Evolutionary conservation across 805 yeast species (phyloP).

Genomic region (Scheffersomyces stipitis): DNA sequence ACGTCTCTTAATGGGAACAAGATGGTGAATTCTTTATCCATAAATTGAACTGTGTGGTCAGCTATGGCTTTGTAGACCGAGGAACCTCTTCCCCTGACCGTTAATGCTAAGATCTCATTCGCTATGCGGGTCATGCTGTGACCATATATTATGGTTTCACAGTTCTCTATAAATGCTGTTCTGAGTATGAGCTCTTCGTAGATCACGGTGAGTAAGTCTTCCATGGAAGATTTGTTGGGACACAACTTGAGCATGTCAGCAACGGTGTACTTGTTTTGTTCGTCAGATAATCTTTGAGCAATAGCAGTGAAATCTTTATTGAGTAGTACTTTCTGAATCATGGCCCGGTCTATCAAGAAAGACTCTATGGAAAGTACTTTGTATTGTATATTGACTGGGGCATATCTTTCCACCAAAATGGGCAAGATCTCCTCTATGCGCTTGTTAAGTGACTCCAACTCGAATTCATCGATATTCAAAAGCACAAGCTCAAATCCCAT

Average conservation of each 20-base stretch:
- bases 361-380: conserved; percentile 43
- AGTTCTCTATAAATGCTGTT: conserved; percentile 44
- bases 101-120: conserved; percentile 70
- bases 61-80: conserved; percentile 54
- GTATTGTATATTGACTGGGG: conserved; percentile 29
- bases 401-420: conserved; percentile 14
- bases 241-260: conserved; percentile 36
- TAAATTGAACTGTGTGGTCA: conserved; percentile 35
- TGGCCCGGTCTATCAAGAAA: conserved; percentile 30
- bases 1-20: conserved; percentile 77
- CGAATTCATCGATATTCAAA: conserved; percentile 45
- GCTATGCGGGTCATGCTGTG: conserved; percentile 84
- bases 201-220: conserved; percentile 58
- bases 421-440: conserved; percentile 16
- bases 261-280: conserved; percentile 14
- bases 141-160: conserved; percentile 66
- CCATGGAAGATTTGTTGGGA: conserved; percentile 59
- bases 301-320: conserved; percentile 26
- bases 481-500: conserved; percentile 66
- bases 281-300: conserved; percentile 6
- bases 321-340: conserved; percentile 32
- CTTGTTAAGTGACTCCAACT: conserved; percentile 14
- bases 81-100: conserved; percentile 86
- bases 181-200: conserved; percentile 45
- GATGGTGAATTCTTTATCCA: conserved; percentile 38